Evolutionary conservation across 805 yeast genomes (phyloP).

Genomic region (Candida odintsovae): DNA sequence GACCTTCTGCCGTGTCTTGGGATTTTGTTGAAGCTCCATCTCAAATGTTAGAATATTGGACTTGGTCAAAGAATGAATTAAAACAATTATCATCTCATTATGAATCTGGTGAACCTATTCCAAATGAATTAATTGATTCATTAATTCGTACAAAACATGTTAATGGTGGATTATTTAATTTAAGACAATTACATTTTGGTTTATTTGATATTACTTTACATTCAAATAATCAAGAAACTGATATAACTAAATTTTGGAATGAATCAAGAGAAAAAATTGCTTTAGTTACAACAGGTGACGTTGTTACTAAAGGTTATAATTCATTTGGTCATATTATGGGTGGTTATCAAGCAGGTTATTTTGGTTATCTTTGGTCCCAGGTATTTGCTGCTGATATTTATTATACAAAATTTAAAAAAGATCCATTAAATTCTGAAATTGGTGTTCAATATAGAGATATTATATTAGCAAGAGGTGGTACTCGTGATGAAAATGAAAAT

Average conservation of each 20-base stretch:
- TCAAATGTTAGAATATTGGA: slow-evolving; percentile 84
- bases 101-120: slow-evolving; percentile 47
- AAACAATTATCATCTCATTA: slow-evolving; percentile 61
- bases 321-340: slow-evolving; percentile 75
- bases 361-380: slow-evolving; percentile 81
- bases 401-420: slow-evolving; percentile 57
- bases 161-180: slow-evolving; percentile 63
- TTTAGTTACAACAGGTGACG: slow-evolving; percentile 49
- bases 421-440: slow-evolving; percentile 56
- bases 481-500: slow-evolving; percentile 61
- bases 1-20: slow-evolving; percentile 67
- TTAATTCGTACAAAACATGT: slow-evolving; percentile 65
- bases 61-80: slow-evolving; percentile 67
- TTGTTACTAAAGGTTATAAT: slow-evolving; percentile 58
- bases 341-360: slow-evolving; percentile 83
- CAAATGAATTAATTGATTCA: slow-evolving; percentile 50
- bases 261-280: slow-evolving; percentile 57
- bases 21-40: slow-evolving; percentile 93
- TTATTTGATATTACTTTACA: slow-evolving; percentile 73
- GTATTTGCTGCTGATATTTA: slow-evolving; percentile 84
- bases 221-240: slow-evolving; percentile 36
- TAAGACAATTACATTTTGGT: slow-evolving; percentile 77
- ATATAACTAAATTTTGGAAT: slow-evolving; percentile 59
- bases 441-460: slow-evolving; percentile 69
- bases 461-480: slow-evolving; percentile 67